phyloP scores from a whole-genome alignment of 169 alveolate species.

The Cryptosporidium ryanae region DNA sequence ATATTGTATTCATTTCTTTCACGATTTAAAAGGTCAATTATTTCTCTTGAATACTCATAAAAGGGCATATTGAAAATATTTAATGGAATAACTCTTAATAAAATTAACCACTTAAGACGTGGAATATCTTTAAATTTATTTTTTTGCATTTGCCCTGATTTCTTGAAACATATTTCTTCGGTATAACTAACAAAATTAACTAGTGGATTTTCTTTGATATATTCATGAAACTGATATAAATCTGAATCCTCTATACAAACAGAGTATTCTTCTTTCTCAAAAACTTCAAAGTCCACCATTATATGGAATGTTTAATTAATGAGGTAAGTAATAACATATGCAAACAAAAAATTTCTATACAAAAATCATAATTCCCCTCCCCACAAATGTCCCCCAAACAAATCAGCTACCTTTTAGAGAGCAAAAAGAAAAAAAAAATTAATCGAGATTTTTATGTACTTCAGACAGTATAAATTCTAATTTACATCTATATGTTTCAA shows the following conservation, averaged over 20 bases:
- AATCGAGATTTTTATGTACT: neutral
- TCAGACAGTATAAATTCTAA: conserved; percentile 4
- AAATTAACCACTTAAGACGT: conserved; percentile 62
- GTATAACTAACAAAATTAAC: conserved; percentile 30
- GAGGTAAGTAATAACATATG: no score
- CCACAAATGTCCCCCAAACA: conserved; percentile 30
- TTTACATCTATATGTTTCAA: neutral
- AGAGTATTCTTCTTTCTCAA: conserved; percentile 44
- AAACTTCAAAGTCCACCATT: conserved; percentile 45
- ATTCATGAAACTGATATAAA: conserved; percentile 13
- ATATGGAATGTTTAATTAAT: neutral
- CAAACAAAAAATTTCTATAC: no score
- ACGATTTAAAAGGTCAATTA: neutral
- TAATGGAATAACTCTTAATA: conserved; percentile 27
- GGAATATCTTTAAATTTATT: conserved; percentile 27
- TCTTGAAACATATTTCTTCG: conserved; percentile 32
- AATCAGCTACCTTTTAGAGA: neutral
- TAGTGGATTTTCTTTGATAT: conserved; percentile 34
- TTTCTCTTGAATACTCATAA: neutral
- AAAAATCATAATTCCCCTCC: neutral
- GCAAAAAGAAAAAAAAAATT: neutral
- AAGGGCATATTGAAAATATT: conserved; percentile 13
- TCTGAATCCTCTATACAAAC: conserved; percentile 5
- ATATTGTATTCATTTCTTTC: conserved; percentile 2
- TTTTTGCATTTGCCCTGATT: neutral